Conservation (phyloP, 345 rosid species). For the Eucalyptus urophylla region DNA sequence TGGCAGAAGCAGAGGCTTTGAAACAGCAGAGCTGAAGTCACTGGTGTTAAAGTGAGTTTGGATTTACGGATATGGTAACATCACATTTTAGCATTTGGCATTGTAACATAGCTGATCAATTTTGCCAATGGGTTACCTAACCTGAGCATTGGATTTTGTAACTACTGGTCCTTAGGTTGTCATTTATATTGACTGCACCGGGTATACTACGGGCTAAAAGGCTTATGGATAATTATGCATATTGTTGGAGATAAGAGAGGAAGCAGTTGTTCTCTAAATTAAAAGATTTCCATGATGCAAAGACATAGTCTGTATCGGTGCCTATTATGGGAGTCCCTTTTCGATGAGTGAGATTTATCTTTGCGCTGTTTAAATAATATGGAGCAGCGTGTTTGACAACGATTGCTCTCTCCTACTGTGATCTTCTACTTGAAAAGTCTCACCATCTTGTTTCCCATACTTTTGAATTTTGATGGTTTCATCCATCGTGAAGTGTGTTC, state of each 20-base stretch:
- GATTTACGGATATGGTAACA: neutral
- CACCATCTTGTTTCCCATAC: neutral
- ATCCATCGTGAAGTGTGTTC: neutral
- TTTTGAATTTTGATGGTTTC: neutral
- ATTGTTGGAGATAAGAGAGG: neutral
- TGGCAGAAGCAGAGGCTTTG: slow-evolving; percentile 58
- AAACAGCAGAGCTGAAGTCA: neutral
- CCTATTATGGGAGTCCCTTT: neutral
- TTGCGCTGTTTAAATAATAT: neutral
- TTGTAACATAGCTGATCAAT: neutral
- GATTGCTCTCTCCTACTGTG: neutral
- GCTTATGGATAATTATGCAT: neutral
- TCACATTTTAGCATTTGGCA: neutral
- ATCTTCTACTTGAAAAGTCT: neutral
- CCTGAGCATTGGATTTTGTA: neutral
- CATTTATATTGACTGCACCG: neutral
- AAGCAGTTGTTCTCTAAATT: neutral
- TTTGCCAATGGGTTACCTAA: neutral
- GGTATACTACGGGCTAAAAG: neutral
- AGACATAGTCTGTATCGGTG: neutral
- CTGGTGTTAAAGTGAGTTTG: neutral
- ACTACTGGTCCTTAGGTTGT: neutral
- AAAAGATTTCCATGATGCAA: neutral
- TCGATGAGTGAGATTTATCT: neutral
- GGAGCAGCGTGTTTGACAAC: neutral